Evolutionary conservation across 1,139 yeast genomes (phyloP), one percentile per base, ranked within the genome.

Genomic region (Sugiyamaella grinbergsii): DNA sequence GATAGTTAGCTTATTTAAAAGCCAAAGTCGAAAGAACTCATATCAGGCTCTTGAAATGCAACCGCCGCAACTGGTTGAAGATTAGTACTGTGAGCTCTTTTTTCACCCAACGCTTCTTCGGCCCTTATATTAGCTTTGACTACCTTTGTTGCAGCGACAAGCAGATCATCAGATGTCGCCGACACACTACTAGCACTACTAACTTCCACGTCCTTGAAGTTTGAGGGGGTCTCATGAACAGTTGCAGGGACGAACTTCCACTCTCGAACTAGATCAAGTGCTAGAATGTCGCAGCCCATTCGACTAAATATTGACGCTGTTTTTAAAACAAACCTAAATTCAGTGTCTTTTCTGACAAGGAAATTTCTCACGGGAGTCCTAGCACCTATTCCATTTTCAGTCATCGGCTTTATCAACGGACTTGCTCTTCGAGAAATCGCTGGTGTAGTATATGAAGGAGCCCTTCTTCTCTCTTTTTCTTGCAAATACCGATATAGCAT

Each of bases 251-350:
- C 67, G 62, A 90, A 91, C 28, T 71, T 70, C 97, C 97, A 91
- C 53, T 79, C 80, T 47, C 73, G 72, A 2, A 86, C 71, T 47
- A 90, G 66, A 42, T 82, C 76, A 16, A 87, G 64, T 0, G 91
- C 83, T 42, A 91, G 67, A 56, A 82, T 79, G 60, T 91, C 96
- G 70, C 98, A 91, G 0, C 98, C 98, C 96, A 91, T 89, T 53
- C 95, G 74, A 11, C 81, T 74, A 62, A 89, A 87, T 52, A 88
- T 85, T 41, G 77, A 71, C 10, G 86, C 77, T 5, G 84, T 83
- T 57, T 81, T 80, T 19, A 79, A 64, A 10, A 90, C 77, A 61
- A 83, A 81, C 11, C 76, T 73, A 51, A 78, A 80, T 62, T 91
- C 97, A 7, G 58, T 54, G 4, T 49, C 54, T 28, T 50, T 50